Percentiles rank a stretch among this genome's conserved stretches.
Evolutionary conservation across 2,329 filamentous ascomycete genomes (phyloP).

Genomic region (Thielaviopsis populi): DNA sequence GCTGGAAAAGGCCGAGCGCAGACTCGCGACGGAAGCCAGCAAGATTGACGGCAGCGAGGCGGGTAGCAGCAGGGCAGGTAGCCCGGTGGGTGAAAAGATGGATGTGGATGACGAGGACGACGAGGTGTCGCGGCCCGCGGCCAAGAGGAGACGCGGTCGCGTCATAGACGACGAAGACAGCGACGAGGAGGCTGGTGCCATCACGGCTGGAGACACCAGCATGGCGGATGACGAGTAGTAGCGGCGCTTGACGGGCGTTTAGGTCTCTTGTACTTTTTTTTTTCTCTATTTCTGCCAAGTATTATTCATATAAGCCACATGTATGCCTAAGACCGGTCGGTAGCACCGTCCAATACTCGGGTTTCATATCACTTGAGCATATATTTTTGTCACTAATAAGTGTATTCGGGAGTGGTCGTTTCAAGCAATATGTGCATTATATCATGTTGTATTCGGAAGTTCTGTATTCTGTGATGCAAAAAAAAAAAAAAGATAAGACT

Average conservation of each 20-base stretch:
- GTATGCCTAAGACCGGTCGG: neutral
- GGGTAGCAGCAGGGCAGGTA: constrained; percentile 6
- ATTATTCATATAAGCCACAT: neutral
- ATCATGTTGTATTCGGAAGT: neutral
- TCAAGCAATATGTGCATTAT: neutral
- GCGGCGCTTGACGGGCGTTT: neutral
- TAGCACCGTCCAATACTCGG: neutral
- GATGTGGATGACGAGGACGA: constrained; percentile 42
- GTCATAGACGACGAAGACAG: constrained; percentile 38
- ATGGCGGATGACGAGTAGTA: constrained; percentile 15
- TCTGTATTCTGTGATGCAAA: neutral
- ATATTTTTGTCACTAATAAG: neutral
- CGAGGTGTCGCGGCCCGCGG: constrained; percentile 32
- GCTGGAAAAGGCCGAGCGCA: constrained; percentile 23
- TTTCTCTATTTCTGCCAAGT: neutral
- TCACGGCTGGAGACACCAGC: constrained; percentile 6
- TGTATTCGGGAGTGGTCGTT: too few species aligned
- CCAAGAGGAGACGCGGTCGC: constrained; percentile 30
- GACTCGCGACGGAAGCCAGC: constrained; percentile 20
- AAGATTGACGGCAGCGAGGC: neutral
- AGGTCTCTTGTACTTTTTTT: constrained; percentile 5
- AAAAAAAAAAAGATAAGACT: too few species aligned
- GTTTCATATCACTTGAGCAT: neutral
- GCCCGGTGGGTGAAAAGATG: constrained; percentile 29
- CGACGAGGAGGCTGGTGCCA: constrained; percentile 31